These are phyloP conservation scores for Colletotrichum tabaci DNA, from an alignment of 2,329 filamentous ascomycete species.

Conservation along the genomic window DNA sequence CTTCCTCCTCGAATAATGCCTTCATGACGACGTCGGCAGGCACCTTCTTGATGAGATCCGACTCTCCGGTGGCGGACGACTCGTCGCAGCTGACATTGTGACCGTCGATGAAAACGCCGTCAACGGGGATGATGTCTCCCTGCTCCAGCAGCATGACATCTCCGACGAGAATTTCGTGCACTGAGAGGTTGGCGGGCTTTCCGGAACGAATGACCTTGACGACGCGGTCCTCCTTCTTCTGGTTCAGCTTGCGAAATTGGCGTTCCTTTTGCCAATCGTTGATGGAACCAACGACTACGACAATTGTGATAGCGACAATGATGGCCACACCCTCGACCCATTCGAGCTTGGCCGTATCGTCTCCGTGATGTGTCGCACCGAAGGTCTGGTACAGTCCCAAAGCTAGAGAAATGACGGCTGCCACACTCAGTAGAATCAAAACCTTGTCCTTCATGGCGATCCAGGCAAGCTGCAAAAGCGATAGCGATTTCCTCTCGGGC, in stretches of 20 bases:
- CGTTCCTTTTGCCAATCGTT: constrained; percentile 89
- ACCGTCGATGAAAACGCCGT: constrained; percentile 76
- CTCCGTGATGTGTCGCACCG: constrained; percentile 63
- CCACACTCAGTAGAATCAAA: constrained; percentile 78
- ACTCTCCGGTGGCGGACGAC: constrained; percentile 82
- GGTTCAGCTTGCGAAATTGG: constrained; percentile 85
- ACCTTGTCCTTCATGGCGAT: constrained; percentile 88
- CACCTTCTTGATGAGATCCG: constrained; percentile 79
- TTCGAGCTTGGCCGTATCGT: constrained; percentile 72
- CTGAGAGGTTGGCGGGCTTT: constrained; percentile 76
- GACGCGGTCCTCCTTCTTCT: constrained; percentile 82
- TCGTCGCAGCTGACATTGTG: constrained; percentile 75
- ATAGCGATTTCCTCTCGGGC: constrained; percentile 78
- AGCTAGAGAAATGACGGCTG: constrained; percentile 79
- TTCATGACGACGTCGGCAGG: constrained; percentile 71
- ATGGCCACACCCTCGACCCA: constrained; percentile 90
- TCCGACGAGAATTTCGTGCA: constrained; percentile 80
- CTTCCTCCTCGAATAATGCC: constrained; percentile 65
- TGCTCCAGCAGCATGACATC: constrained; percentile 83
- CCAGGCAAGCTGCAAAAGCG: constrained; percentile 80
- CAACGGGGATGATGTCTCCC: constrained; percentile 80
- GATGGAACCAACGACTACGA: constrained; percentile 81
- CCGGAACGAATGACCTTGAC: constrained; percentile 84
- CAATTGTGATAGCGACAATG: constrained; percentile 82
- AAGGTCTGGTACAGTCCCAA: constrained; percentile 83